Evolutionary conservation across 2,329 filamentous ascomycete species (phyloP).

Genomic region (Thelonectria rubi): DNA sequence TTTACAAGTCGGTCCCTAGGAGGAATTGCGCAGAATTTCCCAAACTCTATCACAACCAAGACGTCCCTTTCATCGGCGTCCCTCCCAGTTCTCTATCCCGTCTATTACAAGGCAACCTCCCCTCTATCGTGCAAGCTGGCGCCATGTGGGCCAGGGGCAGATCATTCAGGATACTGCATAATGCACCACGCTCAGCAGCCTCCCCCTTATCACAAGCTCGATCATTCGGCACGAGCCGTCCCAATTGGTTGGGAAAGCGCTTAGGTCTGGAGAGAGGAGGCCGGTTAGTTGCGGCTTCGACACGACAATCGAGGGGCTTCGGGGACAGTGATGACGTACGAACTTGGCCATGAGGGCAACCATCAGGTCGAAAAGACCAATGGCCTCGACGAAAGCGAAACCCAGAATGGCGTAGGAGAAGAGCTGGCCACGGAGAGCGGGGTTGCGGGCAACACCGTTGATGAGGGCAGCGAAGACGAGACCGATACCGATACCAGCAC

Average conservation of each 20-base stretch:
- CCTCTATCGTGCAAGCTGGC: conserved; percentile 48
- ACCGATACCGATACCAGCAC: conserved; percentile 95
- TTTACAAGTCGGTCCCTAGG: conserved; percentile 53
- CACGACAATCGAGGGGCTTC: not conserved
- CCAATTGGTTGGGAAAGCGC: conserved; percentile 45
- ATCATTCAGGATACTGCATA: conserved; percentile 41
- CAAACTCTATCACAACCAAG: conserved; percentile 50
- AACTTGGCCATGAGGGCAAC: conserved; percentile 95
- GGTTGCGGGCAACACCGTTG: conserved; percentile 92
- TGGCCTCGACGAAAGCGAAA: conserved; percentile 95
- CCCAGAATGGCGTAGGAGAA: conserved; percentile 96
- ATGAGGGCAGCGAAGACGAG: conserved; percentile 92
- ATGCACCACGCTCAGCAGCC: conserved; percentile 41
- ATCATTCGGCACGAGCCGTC: conserved; percentile 50
- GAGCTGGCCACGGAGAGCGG: conserved; percentile 91
- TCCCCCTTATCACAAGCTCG: conserved; percentile 46
- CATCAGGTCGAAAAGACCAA: conserved; percentile 89
- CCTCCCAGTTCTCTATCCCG: conserved; percentile 52
- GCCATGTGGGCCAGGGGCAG: conserved; percentile 39
- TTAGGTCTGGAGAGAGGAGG: conserved; percentile 47
- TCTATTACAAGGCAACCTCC: conserved; percentile 53
- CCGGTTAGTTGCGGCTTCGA: conserved; percentile 23
- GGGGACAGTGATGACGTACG: conserved; percentile 60
- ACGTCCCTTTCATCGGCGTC: conserved; percentile 46
- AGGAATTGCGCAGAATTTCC: conserved; percentile 46